Evolutionary conservation across 352 stramenopile species (phyloP), one percentile per base, ranked within the genome.

Genomic region (Phytophthora aleatoria): DNA sequence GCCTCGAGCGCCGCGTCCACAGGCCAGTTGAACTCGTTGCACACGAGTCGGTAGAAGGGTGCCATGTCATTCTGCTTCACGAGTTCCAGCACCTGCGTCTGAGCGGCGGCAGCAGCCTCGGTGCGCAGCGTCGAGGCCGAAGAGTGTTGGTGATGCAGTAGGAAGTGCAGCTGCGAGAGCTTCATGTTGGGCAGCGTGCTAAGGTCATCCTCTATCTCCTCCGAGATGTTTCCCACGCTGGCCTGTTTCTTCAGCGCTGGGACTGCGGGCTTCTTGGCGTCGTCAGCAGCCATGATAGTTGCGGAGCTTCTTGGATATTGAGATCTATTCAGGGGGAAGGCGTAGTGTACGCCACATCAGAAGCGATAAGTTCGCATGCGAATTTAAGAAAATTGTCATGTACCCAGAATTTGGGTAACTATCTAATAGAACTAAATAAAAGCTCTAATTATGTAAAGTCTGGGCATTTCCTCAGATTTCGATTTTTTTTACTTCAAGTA

Each of bases 201-300:
- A 28, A 94, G 79, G 33, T 85, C 84, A 57, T 94, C 84, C 61
- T 94, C 85, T 50, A 96, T 91, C 73, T 96, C 85, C 57, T 94
- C 85, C 50, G 87, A 94, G 66, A 96, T 91, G 67, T 94, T 92
- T 26, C 85, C 85, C 44, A 83, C 61, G 68, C 80, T 92, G 47
- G 81, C 74, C 74, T 94, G 85, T 58, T 92, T 92, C 70, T 89
- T 79, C 15, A 83, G 70, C 71, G 43, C 31, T 33, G 61, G 49
- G 30, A 61, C 31, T 16, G 44, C 9, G 38, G 50, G 31, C 50
- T 69, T 74, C 41, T 61, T 61, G 51, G 39, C n/a, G 50, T 68
- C 52, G 42, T 39, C 27, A 24, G 27, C 57, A n/a, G 59, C 42
- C 59, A 72, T 68, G 24, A 4, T 52, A 4, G 28, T 13, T 6